Percentiles rank a stretch among this genome's conserved stretches.
phyloP scores from a whole-genome alignment of 345 rosid species.

The Rhodamnia argentea region DNA sequence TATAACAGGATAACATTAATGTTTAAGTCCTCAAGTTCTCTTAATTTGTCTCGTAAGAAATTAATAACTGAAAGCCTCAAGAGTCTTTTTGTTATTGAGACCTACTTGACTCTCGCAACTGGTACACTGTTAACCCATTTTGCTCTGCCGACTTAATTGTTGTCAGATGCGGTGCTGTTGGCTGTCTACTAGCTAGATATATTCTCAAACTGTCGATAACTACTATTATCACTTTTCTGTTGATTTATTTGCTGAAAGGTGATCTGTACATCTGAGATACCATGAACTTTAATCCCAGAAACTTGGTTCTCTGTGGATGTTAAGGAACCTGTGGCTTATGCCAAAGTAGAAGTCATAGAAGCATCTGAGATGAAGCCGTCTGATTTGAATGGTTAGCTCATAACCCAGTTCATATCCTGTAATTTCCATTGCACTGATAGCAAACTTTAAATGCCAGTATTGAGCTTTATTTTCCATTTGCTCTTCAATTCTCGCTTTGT shows the following conservation, averaged over 20 bases:
- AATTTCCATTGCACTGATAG: background rate
- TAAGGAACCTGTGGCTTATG: constrained; percentile 69
- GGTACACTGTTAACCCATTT: background rate
- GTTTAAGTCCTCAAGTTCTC: background rate
- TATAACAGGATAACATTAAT: background rate
- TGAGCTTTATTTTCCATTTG: background rate
- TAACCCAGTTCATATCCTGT: background rate
- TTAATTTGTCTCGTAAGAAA: background rate
- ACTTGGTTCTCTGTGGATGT: constrained; percentile 76
- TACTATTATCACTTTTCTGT: background rate
- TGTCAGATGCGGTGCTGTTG: background rate
- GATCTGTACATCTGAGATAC: background rate
- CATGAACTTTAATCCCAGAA: constrained; percentile 25
- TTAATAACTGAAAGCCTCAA: background rate
- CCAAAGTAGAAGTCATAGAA: constrained; percentile 74
- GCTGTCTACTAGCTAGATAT: background rate
- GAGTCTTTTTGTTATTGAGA: background rate
- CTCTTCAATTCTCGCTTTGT: constrained; percentile 7
- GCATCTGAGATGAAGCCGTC: constrained; percentile 80
- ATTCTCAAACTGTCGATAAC: background rate
- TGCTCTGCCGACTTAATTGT: background rate
- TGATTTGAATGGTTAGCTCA: constrained; percentile 62
- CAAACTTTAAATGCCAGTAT: background rate
- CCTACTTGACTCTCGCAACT: background rate
- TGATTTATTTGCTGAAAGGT: background rate